Percentiles rank a stretch among this genome's conserved stretches.
Conservation (phyloP, 352 stramenopile genomes). For the Phytopythium aichiense region DNA sequence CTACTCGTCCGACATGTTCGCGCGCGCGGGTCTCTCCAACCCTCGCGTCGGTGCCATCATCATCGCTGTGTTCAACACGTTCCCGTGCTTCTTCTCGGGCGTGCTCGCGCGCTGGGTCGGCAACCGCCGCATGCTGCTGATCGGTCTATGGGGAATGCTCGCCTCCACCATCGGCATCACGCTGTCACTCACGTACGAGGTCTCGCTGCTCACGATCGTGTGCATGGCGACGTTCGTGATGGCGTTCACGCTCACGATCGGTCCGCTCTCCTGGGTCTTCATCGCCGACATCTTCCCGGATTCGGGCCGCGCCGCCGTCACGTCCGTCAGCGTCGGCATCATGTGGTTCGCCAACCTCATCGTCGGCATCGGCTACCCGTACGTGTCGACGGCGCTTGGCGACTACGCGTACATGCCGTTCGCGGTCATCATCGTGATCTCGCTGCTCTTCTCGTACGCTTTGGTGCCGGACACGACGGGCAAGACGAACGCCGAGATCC, state of each 20-base stretch:
- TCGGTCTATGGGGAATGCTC: slow-evolving; percentile 25
- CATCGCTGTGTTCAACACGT: slow-evolving; percentile 27
- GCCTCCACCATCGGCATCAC: slow-evolving; percentile 22
- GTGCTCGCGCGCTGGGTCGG: slow-evolving; percentile 17
- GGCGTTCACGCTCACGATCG: slow-evolving; percentile 36
- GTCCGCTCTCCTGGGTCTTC: slow-evolving; percentile 45
- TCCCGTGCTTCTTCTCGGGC: slow-evolving; percentile 19
- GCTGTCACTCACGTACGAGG: slow-evolving; percentile 9
- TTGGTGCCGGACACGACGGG: slow-evolving; percentile 38
- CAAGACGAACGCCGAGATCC: slow-evolving; percentile 49
- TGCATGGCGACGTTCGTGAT: slow-evolving; percentile 46
- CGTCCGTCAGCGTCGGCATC: slow-evolving; percentile 25
- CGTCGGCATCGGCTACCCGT: slow-evolving; percentile 33
- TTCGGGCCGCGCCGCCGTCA: slow-evolving; percentile 28
- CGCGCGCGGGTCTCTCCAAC: slow-evolving; percentile 39
- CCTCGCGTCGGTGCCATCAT: slow-evolving; percentile 41
- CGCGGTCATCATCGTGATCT: slow-evolving; percentile 17
- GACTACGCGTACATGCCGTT: slow-evolving; percentile 37
- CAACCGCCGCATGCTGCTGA: slow-evolving; percentile 30
- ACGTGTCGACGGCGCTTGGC: slow-evolving; percentile 23
- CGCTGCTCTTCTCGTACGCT: slow-evolving; percentile 22
- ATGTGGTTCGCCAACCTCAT: slow-evolving; percentile 27
- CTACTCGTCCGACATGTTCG: slow-evolving; percentile 62
- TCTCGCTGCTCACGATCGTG: slow-evolving; percentile 27
- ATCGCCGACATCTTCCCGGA: slow-evolving; percentile 50